Conservation (phyloP, 306 rosid species). For the Ormosia emarginata region DNA sequence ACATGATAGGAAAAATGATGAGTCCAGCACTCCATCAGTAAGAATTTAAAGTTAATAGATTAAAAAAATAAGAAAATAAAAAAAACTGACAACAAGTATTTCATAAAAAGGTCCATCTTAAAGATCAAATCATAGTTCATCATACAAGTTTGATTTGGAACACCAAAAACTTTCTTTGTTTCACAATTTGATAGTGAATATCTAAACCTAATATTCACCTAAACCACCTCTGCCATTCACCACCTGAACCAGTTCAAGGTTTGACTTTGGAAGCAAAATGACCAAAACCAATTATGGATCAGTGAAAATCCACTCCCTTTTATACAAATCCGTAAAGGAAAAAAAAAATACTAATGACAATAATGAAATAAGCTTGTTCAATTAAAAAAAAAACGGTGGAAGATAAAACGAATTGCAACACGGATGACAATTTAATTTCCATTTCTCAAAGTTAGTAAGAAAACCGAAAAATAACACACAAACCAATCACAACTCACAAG, state of each 20-base stretch:
- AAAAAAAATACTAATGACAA: neutral
- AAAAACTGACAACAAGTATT: neutral
- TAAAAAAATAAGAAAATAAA: neutral
- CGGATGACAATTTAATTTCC: neutral
- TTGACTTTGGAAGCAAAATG: neutral
- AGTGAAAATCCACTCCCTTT: neutral
- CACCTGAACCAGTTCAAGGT: neutral
- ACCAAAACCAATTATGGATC: neutral
- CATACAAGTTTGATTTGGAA: neutral
- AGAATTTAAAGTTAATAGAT: neutral
- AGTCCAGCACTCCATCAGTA: neutral
- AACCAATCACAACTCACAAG: neutral
- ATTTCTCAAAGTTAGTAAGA: neutral
- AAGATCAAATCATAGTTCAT: neutral
- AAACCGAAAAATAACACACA: neutral
- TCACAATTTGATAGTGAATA: neutral
- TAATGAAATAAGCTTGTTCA: neutral
- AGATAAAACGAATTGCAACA: neutral
- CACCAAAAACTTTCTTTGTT: neutral
- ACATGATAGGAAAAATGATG: conserved; percentile 2
- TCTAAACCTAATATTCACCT: neutral
- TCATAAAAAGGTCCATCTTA: neutral
- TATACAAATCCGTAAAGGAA: neutral
- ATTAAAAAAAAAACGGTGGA: neutral
- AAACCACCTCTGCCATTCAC: neutral